A percentile compares a stretch with the other conserved stretches of the same genome.
Conservation (phyloP, 345 rosid genomes). For the Eucalyptus camaldulensis region DNA sequence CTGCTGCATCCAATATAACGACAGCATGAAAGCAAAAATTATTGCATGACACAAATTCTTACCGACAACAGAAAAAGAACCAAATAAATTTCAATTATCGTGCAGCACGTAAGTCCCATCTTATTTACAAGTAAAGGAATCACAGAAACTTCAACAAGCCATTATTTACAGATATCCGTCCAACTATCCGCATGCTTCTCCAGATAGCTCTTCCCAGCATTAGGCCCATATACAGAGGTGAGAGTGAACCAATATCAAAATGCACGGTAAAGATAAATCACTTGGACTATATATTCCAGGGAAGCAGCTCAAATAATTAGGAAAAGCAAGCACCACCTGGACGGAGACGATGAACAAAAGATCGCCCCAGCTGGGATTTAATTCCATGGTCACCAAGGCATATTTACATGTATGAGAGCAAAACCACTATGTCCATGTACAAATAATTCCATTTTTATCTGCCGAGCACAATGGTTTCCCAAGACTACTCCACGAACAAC, state of each 20-base stretch:
- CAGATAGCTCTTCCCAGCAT: neutral
- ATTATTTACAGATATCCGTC: neutral
- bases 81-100: neutral
- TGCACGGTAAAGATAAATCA: neutral
- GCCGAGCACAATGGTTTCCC: constrained; percentile 92
- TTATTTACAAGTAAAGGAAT: neutral
- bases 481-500: constrained; percentile 91
- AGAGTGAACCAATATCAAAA: neutral
- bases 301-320: neutral
- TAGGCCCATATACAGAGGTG: neutral
- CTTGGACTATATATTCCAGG: neutral
- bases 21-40: neutral
- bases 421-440: constrained; percentile 54
- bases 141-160: neutral
- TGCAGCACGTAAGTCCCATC: neutral
- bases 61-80: neutral
- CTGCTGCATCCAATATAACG: neutral
- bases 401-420: neutral
- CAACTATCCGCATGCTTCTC: neutral
- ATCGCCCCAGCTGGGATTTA: neutral
- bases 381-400: neutral
- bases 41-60: neutral
- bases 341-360: neutral
- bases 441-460: constrained; percentile 72
- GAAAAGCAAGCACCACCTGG: neutral